Base-by-base conservation (phyloP, 805 yeast genomes). In the Saturnispora silvae region DNA sequence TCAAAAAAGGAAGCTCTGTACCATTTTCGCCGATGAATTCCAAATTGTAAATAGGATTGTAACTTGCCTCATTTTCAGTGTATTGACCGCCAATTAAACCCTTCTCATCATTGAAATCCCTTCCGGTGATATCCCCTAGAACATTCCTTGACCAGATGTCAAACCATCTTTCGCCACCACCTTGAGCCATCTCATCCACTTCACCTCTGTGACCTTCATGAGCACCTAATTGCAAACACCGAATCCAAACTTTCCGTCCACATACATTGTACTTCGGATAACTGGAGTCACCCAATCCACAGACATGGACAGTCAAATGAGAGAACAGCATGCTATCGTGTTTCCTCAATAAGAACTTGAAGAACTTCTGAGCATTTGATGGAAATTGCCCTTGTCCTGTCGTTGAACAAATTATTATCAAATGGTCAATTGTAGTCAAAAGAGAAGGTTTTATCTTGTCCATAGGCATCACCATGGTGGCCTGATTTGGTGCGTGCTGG, bases 341-440 rank as follows among this genome's bases (percentile, higher is more conserved):
- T 52, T 69, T 74, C 52, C 71, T 73, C 40, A 84, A 68, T 47
- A 92, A 56, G 43, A 80, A 75, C 45, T 68, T 67, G 94, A 95
- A 81, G 44, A 89, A 72, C 42, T 70, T 73, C 44, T 65, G 65
- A 1, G 81, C 78, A 52, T 84, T 84, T 29, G 81, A 58, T 0
- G 98, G 97, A 24, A 89, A 57, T 43, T 81, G 95, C 20, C 98
- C 98, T 57, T 89, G 96, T 6, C 98, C 97, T 1, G 95, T 81
- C 0, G 98, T 89, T 1, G 96, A 77, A 53, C 94, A 81, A 3
- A 89, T 54, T 0, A 79, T 65, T 17, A 77, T 63, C 36, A 74
- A 26, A 28, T 37, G 35, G 4, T 9, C 6, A 15, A 22, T 28
- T 7, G 28, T 8, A 11, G 39, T 4, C 16, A 44, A 27, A 2